Base-by-base conservation (phyloP, 257 asterid genomes). In the Forsythia suspensa region DNA sequence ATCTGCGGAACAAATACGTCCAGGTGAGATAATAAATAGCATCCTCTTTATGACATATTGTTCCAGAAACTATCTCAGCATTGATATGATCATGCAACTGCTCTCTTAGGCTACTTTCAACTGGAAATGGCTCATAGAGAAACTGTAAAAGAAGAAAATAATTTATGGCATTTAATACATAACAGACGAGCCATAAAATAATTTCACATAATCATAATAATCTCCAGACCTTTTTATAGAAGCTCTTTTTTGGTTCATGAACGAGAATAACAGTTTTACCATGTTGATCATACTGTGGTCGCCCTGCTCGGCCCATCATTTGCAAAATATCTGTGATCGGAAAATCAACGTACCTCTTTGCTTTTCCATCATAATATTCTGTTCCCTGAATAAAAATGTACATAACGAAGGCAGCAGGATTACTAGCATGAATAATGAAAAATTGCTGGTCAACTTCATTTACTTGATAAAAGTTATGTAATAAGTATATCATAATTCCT, bases 281-380 rank as follows among this genome's bases (percentile, higher is more conserved):
- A 43, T 93, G 98, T 87, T 95, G 99, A 83, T 95, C 99, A 74
- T 77, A 95, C 83, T 95, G 99, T 82, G 99, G 99, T 73, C 99
- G 92, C 43, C 99, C 99, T 72, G 99, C 99, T 87, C 99, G 90
- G 75, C 99, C 99, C 99, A 95, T 95, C 99, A 95, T 95, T 87
- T 95, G 99, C 76, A 95, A 79, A 75, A 95, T 93, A 89, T 95
- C 99, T 9, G 99, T 95, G 73, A 95, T 93, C 40, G 99, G 99
- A 82, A 93, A 93, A 89, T 95, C 99, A 72, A 95, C 94, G 77
- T 95, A 95, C 84, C 99, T 86, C 88, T 95, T 93, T 71, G 98
- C 70, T 82, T 93, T 95, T 78, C 89, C 99, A 86, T 95, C 99
- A 86, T 87, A 95, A 82, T 76, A 95, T 83, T 95, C 99, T 61